Evolutionary conservation across 768 basidiomycete genomes (phyloP).

Genomic region (Xerocomus brunneocitrinus): DNA sequence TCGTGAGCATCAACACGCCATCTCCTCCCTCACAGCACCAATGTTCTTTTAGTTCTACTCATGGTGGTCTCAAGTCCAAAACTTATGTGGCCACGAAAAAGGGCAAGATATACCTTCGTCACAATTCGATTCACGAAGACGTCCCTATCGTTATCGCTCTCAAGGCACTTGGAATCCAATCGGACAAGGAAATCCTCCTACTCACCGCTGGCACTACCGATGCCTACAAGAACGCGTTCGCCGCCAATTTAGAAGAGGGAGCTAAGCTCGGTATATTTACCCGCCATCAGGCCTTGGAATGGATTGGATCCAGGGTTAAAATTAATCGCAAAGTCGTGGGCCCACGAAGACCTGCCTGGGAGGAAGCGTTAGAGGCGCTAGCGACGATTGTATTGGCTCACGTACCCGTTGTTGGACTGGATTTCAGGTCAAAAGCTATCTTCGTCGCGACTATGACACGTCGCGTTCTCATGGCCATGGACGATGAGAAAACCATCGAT

Average conservation of each 20-base stretch:
- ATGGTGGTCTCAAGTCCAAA: slow-evolving; percentile 88
- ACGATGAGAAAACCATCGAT: slow-evolving; percentile 95
- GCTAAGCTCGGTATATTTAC: slow-evolving; percentile 90
- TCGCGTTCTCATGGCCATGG: slow-evolving; percentile 92
- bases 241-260: slow-evolving; percentile 90
- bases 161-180: slow-evolving; percentile 93
- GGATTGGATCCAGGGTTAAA: slow-evolving; percentile 91
- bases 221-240: slow-evolving; percentile 79
- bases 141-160: slow-evolving; percentile 94
- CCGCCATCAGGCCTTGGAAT: slow-evolving; percentile 89
- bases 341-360: slow-evolving; percentile 82
- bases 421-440: slow-evolving; percentile 91
- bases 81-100: slow-evolving; percentile 97
- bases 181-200: slow-evolving; percentile 95
- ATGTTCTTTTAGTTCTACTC: slow-evolving; percentile 55
- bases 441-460: slow-evolving; percentile 98
- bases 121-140: slow-evolving; percentile 96
- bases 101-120: slow-evolving; percentile 90
- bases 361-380: slow-evolving; percentile 94
- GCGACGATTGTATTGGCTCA: slow-evolving; percentile 97
- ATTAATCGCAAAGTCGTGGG: slow-evolving; percentile 76
- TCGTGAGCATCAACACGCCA: slow-evolving; percentile 55
- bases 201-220: slow-evolving; percentile 91
- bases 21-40: slow-evolving; percentile 8
- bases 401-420: slow-evolving; percentile 83